Evolutionary conservation across 306 rosid species (phyloP), one percentile per base, ranked within the genome.

Genomic region (Psophocarpus tetragonolobus): DNA sequence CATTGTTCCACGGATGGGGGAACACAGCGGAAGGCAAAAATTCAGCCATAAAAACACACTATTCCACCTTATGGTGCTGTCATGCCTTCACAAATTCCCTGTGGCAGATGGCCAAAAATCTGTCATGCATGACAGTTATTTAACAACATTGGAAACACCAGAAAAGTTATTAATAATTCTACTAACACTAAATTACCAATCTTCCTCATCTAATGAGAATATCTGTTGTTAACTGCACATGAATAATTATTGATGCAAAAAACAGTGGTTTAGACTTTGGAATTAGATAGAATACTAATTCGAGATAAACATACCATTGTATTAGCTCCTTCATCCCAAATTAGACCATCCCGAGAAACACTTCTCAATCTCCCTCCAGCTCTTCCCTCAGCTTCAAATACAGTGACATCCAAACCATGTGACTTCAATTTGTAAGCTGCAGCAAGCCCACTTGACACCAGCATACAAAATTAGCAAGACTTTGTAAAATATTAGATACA

Each of bases 291-390:
- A 79, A 51, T 30, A 41, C 27, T 21, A 7, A 21, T 71, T 36
- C 32, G 20, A 47, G 75, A 65, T 38, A 65, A 76, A 62, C 26
- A 75, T 87, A 91, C 97, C 99, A 95, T 92, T 77, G 97, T 92
- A 86, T 92, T 95, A 18, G 97, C 98, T 76, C 97, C 97, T 85
- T 89, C 97, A 61, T 92, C 97, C 99, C 99, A 95, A 71, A 92
- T 69, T 26, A 92, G 81, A 64, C 93, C 97, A 82, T 89, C 84
- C 68, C 4, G 87, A 41, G 92, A 89, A 74, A 91, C 86, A 76
- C 90, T 95, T 86, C 87, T 92, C 72, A 92, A 74, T 85, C 91
- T 95, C 81, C 99, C 99, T 61, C 99, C 99, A 18, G 93, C 88
- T 88, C 92, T 85, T 82, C 82, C 88, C 33, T 87, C 92, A 4